phyloP scores from a whole-genome alignment of 768 basidiomycete species.

The Boletus pseudo-olivaceus region DNA sequence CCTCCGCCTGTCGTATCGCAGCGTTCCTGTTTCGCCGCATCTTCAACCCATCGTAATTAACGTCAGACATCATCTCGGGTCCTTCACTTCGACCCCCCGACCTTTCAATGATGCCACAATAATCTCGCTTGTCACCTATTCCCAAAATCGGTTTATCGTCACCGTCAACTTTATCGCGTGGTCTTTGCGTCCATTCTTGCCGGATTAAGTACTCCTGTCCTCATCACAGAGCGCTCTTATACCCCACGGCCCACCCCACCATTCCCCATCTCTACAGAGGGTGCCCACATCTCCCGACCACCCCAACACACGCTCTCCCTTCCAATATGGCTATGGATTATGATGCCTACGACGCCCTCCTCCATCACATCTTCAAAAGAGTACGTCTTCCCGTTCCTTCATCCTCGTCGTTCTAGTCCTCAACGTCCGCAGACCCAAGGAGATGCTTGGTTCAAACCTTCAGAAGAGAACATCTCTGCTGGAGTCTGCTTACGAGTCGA shows the following conservation, averaged over 20 bases:
- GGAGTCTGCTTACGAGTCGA: conserved; percentile 75
- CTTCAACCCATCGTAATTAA: conserved; percentile 18
- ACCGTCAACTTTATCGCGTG: neutral
- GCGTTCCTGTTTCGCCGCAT: conserved; percentile 4
- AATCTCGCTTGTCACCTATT: neutral
- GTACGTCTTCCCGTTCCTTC: conserved; percentile 35
- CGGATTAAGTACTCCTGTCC: conserved; percentile 1
- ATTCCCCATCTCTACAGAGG: neutral
- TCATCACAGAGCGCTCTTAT: conserved; percentile 16
- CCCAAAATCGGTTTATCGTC: conserved; percentile 7
- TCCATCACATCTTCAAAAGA: conserved; percentile 76
- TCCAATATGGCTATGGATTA: conserved; percentile 43
- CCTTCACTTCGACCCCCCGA: neutral
- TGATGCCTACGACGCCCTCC: conserved; percentile 74
- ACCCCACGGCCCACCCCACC: neutral
- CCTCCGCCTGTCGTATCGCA: neutral
- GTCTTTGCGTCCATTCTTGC: neutral
- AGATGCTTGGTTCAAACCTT: conserved; percentile 84
- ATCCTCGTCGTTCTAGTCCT: neutral
- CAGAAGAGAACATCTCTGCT: conserved; percentile 75
- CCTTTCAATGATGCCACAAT: neutral
- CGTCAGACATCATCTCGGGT: conserved; percentile 12
- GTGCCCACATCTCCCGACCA: neutral
- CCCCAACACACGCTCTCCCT: neutral
- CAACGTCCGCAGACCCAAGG: conserved; percentile 58